Conservation (phyloP, 441 rosid genomes). For the Aquilaria agallochum region DNA sequence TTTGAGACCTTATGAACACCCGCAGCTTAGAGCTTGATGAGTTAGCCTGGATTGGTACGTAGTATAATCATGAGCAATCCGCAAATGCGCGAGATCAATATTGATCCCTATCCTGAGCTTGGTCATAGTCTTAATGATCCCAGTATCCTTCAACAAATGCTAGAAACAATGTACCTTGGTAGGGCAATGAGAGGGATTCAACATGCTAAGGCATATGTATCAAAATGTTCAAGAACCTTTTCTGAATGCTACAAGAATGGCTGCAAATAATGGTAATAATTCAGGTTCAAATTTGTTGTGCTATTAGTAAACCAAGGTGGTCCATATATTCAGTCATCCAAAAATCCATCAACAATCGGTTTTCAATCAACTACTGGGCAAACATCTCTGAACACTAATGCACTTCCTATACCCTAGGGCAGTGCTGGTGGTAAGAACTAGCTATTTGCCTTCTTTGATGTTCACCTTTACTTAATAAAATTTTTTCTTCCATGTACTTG, state of each 20-base stretch:
- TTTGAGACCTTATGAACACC: slow-evolving; percentile 84
- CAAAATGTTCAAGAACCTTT: slow-evolving; percentile 69
- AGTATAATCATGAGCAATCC: slow-evolving; percentile 60
- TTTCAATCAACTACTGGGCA: slow-evolving; percentile 38
- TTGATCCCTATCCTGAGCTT: slow-evolving; percentile 67
- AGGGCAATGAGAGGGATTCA: slow-evolving; percentile 68
- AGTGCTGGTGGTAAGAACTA: slow-evolving; percentile 21
- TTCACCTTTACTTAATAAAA: no score
- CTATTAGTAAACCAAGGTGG: slow-evolving; percentile 53
- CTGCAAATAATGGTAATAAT: slow-evolving; percentile 41
- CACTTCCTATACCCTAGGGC: slow-evolving; percentile 70
- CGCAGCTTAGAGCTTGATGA: slow-evolving; percentile 59
- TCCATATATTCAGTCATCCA: slow-evolving; percentile 35
- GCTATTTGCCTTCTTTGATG: no score
- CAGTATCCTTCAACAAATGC: slow-evolving; percentile 60
- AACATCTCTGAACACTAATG: slow-evolving; percentile 48
- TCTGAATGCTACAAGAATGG: slow-evolving; percentile 52
- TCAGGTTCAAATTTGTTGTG: slow-evolving; percentile 51
- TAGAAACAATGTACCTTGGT: slow-evolving; percentile 63
- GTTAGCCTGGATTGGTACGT: slow-evolving; percentile 58
- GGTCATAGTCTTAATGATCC: slow-evolving; percentile 66
- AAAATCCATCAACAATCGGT: slow-evolving; percentile 34
- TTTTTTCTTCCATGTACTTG: no score
- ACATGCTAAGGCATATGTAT: slow-evolving; percentile 68
- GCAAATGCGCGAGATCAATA: slow-evolving; percentile 54